A percentile compares a stretch with the other conserved stretches of the same genome.
These are phyloP conservation scores for Suhomyces wounanorum DNA, from an alignment of 1,139 yeast species.

Conservation along the genomic window DNA sequence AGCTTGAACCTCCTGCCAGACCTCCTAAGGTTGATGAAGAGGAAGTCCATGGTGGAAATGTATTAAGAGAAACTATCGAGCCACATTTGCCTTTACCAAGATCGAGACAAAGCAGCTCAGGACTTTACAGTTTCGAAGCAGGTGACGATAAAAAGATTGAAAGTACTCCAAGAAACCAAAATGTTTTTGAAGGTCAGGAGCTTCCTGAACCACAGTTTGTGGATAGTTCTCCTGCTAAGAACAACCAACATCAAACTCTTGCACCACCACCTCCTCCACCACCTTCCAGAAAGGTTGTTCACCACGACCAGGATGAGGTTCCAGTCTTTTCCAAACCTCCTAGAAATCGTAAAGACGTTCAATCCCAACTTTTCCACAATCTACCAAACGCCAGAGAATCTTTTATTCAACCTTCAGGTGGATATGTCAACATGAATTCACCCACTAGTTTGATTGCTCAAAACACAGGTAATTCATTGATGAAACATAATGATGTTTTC, in stretches of 20 bases:
- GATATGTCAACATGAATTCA: conserved; percentile 7
- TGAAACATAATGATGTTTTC: conserved; percentile 33
- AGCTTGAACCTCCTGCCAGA: conserved; percentile 7
- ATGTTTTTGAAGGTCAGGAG: conserved; percentile 6
- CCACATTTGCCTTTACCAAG: conserved; percentile 11
- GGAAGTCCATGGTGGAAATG: conserved; percentile 5
- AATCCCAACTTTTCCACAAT: conserved; percentile 57
- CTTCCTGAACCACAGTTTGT: conserved; percentile 23
- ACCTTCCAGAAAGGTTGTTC: conserved; percentile 62
- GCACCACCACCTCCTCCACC: conserved; percentile 59
- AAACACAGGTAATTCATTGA: conserved; percentile 28
- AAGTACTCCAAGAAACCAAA: conserved; percentile 27
- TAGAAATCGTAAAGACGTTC: conserved; percentile 45
- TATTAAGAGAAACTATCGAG: conserved; percentile 5
- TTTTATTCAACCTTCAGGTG: conserved; percentile 23
- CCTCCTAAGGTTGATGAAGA: conserved; percentile 4
- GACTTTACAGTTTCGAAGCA: conserved; percentile 44
- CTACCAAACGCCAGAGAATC: conserved; percentile 47
- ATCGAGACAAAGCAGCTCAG: conserved; percentile 24
- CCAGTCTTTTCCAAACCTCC: conserved; percentile 6
- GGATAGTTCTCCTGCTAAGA: conserved; percentile 8
- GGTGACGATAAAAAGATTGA: conserved; percentile 42
- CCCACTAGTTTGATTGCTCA: conserved; percentile 24
- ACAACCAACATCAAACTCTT: conserved; percentile 20
- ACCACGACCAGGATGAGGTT: conserved; percentile 22